Evolutionary conservation across 1,284 basidiomycete species (phyloP), one percentile per base, ranked within the genome.

Genomic region (Athelia sp.): DNA sequence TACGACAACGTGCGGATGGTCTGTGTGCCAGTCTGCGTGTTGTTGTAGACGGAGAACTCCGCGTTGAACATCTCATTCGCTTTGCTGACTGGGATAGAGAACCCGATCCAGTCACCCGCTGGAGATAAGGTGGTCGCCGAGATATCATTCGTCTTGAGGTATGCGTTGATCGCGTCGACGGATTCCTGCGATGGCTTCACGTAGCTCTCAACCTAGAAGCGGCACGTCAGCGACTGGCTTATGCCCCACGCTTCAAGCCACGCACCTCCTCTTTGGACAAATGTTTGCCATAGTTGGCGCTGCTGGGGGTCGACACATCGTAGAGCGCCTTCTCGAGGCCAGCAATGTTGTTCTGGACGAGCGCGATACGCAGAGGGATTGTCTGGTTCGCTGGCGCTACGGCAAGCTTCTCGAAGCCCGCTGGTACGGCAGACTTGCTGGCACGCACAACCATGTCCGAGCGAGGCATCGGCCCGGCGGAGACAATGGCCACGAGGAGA

Each of bases 241-340:
- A 22, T 32, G 31, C 13, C 11, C 17, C 21, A 29, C 22, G 46
- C 24, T n/a, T 22, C 18, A 23, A 18, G 15, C 18, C 26, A 15
- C 68, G 64, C 1, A 79, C 75, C 45, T 78, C 63, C 22, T 73
- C 68, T 45, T 68, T 68, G 24, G 70, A 69, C 15, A 79, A 65
- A 54, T 76, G 74, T 43, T 69, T 62, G 23, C 78, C 75, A 54
- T 79, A 79, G 63, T 62, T 65, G 29, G 59, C 49, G 52, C 69
- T 70, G 0, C 53, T 50, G 9, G 78, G 78, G 49, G 75, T 69
- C 52, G 74, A 74, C 48, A 78, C 71, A 51, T 71, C 68, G 49
- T 71, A 69, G 32, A 78, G 62, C 0, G 65, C 54, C 9, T 62
- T 54, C 23, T 73, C 57, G 32, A 76, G 62, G n/a, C 69, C 66